Conservation (phyloP, 2,329 filamentous ascomycete species). For the Botrytis porri region DNA sequence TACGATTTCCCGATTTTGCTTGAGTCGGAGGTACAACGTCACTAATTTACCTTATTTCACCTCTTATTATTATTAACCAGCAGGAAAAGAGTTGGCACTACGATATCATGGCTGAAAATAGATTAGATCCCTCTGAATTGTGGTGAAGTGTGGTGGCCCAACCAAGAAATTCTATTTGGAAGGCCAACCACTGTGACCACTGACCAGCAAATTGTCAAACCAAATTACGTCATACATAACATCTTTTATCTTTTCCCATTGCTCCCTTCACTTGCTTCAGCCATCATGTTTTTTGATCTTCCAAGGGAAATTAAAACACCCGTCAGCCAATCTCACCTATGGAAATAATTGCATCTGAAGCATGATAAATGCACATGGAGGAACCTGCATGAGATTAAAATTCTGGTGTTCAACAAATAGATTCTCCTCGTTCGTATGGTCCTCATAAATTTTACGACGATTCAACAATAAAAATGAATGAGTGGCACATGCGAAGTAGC, state of each 20-base stretch:
- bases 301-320: neutral
- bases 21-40: slow-evolving; percentile 4
- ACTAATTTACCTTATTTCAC: neutral
- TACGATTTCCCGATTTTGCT: slow-evolving; percentile 3
- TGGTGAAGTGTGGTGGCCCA: slow-evolving; percentile 8
- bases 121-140: neutral
- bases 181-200: neutral
- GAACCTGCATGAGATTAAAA: neutral
- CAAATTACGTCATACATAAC: slow-evolving; percentile 5
- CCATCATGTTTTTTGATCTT: neutral
- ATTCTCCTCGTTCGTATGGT: neutral
- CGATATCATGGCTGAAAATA: neutral
- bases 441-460: neutral
- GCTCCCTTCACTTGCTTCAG: neutral
- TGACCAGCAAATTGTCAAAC: neutral
- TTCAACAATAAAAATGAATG: neutral
- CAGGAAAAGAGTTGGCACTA: neutral
- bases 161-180: neutral
- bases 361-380: neutral
- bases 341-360: neutral
- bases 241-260: neutral
- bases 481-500: neutral
- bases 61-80: neutral
- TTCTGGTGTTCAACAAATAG: neutral
- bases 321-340: neutral